Conservation (phyloP, 2,329 filamentous ascomycete species). For the Colletotrichum australisinense region DNA sequence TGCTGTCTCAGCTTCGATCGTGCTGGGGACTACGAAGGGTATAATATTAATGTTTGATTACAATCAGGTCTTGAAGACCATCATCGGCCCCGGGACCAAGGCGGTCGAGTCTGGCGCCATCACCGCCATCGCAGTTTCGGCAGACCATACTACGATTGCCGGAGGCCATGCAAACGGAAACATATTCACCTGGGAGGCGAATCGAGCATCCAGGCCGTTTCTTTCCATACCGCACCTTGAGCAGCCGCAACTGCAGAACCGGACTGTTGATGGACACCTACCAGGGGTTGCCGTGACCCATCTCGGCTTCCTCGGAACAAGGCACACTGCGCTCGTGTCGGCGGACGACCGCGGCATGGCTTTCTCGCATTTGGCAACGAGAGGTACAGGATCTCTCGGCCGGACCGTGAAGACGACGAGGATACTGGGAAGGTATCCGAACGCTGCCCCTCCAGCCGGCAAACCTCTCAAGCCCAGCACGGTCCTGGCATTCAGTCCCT, state of each 20-base stretch:
- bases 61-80: conserved; percentile 92
- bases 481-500: conserved; percentile 88
- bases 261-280: conserved; percentile 84
- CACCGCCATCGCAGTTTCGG: conserved; percentile 89
- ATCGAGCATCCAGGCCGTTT: conserved; percentile 85
- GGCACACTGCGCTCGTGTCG: conserved; percentile 94
- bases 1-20: conserved; percentile 87
- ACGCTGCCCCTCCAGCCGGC: conserved; percentile 69
- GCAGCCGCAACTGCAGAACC: conserved; percentile 70
- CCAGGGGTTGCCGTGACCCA: conserved; percentile 84
- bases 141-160: conserved; percentile 92
- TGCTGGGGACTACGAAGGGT: conserved; percentile 92
- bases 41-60: conserved; percentile 97
- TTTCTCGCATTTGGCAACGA: conserved; percentile 94
- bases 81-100: conserved; percentile 93
- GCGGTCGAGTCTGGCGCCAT: conserved; percentile 92
- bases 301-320: conserved; percentile 92
- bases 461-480: conserved; percentile 90
- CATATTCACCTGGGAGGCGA: conserved; percentile 97
- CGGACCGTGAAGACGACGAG: conserved; percentile 89
- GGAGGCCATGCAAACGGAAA: conserved; percentile 89
- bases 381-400: conserved; percentile 88
- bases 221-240: conserved; percentile 85
- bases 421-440: conserved; percentile 91
- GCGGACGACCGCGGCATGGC: conserved; percentile 97